Percentiles rank a stretch among this genome's conserved stretches.
These are phyloP conservation scores for Candida sp. DNA, from an alignment of 1,139 yeast genomes.

Conservation along the genomic window DNA sequence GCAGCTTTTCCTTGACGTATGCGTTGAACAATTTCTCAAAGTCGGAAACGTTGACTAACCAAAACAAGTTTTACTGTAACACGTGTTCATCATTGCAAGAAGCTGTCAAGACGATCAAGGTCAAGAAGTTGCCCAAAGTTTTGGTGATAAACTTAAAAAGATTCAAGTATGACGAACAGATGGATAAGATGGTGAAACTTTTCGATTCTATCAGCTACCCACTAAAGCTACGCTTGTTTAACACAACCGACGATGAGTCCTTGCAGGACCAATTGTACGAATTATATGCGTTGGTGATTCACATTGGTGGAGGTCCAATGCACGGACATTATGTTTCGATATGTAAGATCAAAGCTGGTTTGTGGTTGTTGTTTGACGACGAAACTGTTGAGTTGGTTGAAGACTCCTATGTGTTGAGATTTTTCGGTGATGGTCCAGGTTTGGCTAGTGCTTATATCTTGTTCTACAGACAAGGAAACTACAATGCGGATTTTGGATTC, in stretches of 20 bases:
- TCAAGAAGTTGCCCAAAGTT: slow-evolving; percentile 77
- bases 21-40: slow-evolving; percentile 83
- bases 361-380: slow-evolving; percentile 95
- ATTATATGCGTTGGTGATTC: slow-evolving; percentile 85
- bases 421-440: slow-evolving; percentile 90
- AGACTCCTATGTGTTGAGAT: slow-evolving; percentile 81
- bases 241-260: slow-evolving; percentile 57
- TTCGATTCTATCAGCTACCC: slow-evolving; percentile 90
- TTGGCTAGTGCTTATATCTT: slow-evolving; percentile 91
- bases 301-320: slow-evolving; percentile 97
- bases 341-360: slow-evolving; percentile 76
- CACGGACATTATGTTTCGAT: slow-evolving; percentile 96
- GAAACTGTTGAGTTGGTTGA: slow-evolving; percentile 92
- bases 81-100: slow-evolving; percentile 91
- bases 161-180: slow-evolving; percentile 87
- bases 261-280: slow-evolving; percentile 66
- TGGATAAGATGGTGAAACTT: slow-evolving; percentile 82
- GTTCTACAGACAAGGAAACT: slow-evolving; percentile 52
- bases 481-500: slow-evolving; percentile 31
- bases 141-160: slow-evolving; percentile 87
- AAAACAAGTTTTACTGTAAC: slow-evolving; percentile 94
- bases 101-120: slow-evolving; percentile 90
- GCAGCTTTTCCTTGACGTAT: slow-evolving; percentile 68
- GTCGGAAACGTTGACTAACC: slow-evolving; percentile 82
- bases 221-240: slow-evolving; percentile 69